A percentile compares a stretch with the other conserved stretches of the same genome.
These are phyloP conservation scores for Cyclocybe cylindracea DNA, from an alignment of 768 basidiomycete species.

Conservation along the genomic window DNA sequence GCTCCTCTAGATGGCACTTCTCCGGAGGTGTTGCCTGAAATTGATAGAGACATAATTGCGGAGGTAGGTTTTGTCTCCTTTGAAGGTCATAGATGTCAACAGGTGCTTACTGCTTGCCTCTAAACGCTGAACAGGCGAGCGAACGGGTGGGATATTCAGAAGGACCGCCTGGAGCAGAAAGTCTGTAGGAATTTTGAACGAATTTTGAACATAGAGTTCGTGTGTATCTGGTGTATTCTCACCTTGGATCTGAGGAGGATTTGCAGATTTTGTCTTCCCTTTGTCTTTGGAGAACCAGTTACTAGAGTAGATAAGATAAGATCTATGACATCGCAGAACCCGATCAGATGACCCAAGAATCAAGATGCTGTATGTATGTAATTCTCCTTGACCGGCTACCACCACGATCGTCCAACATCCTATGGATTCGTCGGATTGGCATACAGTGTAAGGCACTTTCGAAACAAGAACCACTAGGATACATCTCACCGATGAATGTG, in stretches of 20 bases:
- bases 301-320: no score
- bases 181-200: constrained; percentile 4
- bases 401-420: no score
- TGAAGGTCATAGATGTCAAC: background rate
- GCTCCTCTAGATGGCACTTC: constrained; percentile 55
- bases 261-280: no score
- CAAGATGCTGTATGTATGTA: no score
- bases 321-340: no score
- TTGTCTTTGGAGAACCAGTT: no score
- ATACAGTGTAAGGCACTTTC: constrained; percentile 47
- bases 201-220: no score
- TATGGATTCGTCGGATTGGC: constrained; percentile 37
- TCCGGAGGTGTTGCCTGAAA: constrained; percentile 60
- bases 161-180: constrained; percentile 19
- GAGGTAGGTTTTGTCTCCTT: constrained; percentile 40
- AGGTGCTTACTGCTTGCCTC: background rate
- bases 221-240: no score
- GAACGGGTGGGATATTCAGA: constrained; percentile 20
- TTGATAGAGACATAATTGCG: constrained; percentile 57
- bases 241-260: no score
- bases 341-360: no score
- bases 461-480: background rate
- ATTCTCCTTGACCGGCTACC: no score
- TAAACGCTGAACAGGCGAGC: constrained; percentile 19
- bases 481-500: background rate